Evolutionary conservation across 2,329 filamentous ascomycete genomes (phyloP), one percentile per base, ranked within the genome.

Genomic region (Xylariaceae sp.): DNA sequence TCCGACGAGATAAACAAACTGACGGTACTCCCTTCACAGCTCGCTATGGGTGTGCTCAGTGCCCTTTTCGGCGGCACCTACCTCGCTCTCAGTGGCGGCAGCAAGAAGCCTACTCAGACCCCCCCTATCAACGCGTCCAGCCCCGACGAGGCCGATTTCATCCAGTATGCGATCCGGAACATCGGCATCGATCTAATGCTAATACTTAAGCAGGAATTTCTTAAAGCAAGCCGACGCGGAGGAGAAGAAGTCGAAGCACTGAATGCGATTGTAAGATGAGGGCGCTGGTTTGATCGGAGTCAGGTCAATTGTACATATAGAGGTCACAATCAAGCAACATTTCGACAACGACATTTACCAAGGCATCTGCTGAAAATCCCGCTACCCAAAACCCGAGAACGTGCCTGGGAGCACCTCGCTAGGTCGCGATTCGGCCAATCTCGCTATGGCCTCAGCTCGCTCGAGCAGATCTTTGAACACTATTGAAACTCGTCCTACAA

Each of bases 71-170:
- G 77, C 65, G 81, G 79, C 59, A 69, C 70, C 70, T 80, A 79
- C 71, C 67, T 76, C 34, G 74, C 76, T 51, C 57, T 75, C 53
- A 72, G 75, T 45, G 79, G 83, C 59, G 72, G 77, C 71, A 78
- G 77, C 73, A 78, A 76, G 72, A 70, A 70, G 65, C 4, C 71
- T 63, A 65, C 73, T 45, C 76, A 79, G 57, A 72, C 80, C 46
- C 84, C 84, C 62, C 84, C 84, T 47, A 84, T 87, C 78, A 86
- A 86, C 73, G 84, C 84, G 58, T 80, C 82, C 49, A 84, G 79
- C 76, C 78, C 82, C 68, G 84, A 86, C 71, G 84, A 87, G 78
- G 82, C 80, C 73, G 82, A 86, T 72, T 87, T 87, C 75, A 85
- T 87, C 79, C 84, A 86, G 84, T 86, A 74, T 77, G 81, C 70